Evolutionary conservation across 345 rosid species (phyloP), one percentile per base, ranked within the genome.

Genomic region (Sonneratia alba): DNA sequence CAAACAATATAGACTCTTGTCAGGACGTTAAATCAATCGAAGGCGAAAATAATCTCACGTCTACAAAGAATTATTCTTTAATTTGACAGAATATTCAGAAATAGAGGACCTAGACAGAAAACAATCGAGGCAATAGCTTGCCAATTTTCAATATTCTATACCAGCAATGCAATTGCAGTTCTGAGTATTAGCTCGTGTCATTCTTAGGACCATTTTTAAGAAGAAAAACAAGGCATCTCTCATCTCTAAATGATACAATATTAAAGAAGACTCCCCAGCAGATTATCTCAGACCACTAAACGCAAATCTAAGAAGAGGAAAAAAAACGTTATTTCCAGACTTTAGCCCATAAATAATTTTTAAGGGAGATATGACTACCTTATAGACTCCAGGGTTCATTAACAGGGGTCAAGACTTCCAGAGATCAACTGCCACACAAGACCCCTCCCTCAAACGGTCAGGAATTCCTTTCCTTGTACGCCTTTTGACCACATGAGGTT

Each of bases 341-440:
- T 40, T 40, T 8, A 40, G 43, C 9, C 43, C 43, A 40, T 40
- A 40, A 40, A 40, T 40, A 40, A 8, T 40, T 8, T 40, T 40
- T 40, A 8, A 40, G 43, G 43, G 43, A 8, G 43, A 4, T 40
- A 40, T 40, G 48, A 37, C 38, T 72, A 87, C 98, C 96, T 84
- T 93, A 76, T 91, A 94, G 61, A 94, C 95, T 72, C 97, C 95
- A 3, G 97, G 96, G 76, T 91, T 94, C 98, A 90, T 87, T 74
- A 88, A 88, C 86, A 94, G 82, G 80, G 95, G 77, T 90, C 98
- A 42, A 93, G 82, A 66, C 98, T 94, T 71, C 97, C 97, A 7
- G 97, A 88, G 64, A 94, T 88, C 81, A 91, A 77, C 80, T 94
- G 98, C 98, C 98, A 94, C 75, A 94, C 97, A n/a, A 94, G 95